phyloP scores from a whole-genome alignment of 106 monocot species.

The Agapanthus africanus region DNA sequence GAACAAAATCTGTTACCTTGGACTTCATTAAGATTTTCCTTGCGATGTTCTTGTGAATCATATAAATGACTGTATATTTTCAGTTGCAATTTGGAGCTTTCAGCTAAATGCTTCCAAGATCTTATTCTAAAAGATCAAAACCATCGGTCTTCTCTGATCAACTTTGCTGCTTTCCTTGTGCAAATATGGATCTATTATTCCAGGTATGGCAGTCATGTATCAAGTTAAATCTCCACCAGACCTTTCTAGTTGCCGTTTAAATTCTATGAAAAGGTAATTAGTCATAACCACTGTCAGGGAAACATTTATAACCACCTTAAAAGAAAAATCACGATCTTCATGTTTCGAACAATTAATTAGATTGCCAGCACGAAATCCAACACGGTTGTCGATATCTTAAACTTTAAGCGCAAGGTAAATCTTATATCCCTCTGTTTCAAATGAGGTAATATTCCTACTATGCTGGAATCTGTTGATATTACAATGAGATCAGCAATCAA shows the following conservation, averaged over 20 bases:
- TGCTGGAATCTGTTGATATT: no score
- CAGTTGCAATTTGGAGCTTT: conserved; percentile 85
- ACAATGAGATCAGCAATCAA: no score
- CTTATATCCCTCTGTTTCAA: no score
- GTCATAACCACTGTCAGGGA: no score
- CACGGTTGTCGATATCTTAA: no score
- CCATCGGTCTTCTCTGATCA: conserved; percentile 86
- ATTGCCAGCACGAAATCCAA: no score
- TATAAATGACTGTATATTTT: conserved; percentile 3
- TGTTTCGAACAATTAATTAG: no score
- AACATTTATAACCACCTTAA: no score
- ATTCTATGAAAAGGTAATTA: no score
- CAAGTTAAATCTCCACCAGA: neutral
- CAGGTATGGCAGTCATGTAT: conserved; percentile 41
- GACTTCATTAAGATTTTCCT: neutral
- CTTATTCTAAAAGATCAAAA: conserved; percentile 92
- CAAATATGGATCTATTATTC: conserved; percentile 64
- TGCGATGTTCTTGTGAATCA: neutral
- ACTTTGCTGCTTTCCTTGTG: conserved; percentile 80
- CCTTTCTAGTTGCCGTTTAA: no score
- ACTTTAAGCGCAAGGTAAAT: no score
- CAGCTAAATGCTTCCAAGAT: conserved; percentile 89
- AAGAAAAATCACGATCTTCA: no score
- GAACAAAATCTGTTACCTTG: neutral
- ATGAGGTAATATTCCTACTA: conserved; percentile 64